phyloP scores from a whole-genome alignment of 2,329 filamentous ascomycete species.

The Volutella citrinella region DNA sequence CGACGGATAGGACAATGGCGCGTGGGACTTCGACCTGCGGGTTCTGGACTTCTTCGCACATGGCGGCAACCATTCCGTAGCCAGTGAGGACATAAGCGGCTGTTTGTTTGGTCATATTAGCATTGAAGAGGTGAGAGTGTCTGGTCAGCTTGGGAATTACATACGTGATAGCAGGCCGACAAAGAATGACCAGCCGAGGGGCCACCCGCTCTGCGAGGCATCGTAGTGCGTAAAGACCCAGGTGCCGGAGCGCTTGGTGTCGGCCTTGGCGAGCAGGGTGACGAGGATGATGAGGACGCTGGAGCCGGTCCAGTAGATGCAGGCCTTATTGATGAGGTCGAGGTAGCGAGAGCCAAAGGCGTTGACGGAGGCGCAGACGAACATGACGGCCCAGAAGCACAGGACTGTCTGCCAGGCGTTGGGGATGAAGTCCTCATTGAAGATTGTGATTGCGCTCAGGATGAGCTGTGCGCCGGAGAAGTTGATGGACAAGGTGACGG shows the following conservation, averaged over 20 bases:
- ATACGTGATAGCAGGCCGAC: constrained; percentile 50
- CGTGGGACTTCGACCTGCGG: constrained; percentile 60
- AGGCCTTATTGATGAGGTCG: constrained; percentile 66
- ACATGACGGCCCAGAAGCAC: constrained; percentile 66
- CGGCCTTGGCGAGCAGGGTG: constrained; percentile 63
- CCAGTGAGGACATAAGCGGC: constrained; percentile 41
- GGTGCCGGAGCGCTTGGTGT: constrained; percentile 58
- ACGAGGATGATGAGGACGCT: constrained; percentile 71
- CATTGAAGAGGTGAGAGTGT: not conserved
- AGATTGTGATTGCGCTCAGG: constrained; percentile 64
- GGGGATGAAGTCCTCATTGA: constrained; percentile 56
- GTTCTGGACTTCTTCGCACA: constrained; percentile 61
- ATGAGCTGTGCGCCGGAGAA: constrained; percentile 68
- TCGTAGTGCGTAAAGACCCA: constrained; percentile 70
- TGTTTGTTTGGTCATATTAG: constrained; percentile 16
- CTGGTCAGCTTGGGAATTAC: constrained; percentile 33
- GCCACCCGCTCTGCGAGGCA: constrained; percentile 67
- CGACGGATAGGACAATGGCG: constrained; percentile 65
- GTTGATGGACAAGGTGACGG: constrained; percentile 68
- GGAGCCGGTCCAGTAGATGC: constrained; percentile 69
- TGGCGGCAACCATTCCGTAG: constrained; percentile 52
- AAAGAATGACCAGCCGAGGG: constrained; percentile 59
- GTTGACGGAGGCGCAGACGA: constrained; percentile 64
- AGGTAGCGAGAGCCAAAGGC: constrained; percentile 58
- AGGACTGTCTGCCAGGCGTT: constrained; percentile 71